Conservation (phyloP, 108 stramenopile species). For the Skeletonema grethae region DNA sequence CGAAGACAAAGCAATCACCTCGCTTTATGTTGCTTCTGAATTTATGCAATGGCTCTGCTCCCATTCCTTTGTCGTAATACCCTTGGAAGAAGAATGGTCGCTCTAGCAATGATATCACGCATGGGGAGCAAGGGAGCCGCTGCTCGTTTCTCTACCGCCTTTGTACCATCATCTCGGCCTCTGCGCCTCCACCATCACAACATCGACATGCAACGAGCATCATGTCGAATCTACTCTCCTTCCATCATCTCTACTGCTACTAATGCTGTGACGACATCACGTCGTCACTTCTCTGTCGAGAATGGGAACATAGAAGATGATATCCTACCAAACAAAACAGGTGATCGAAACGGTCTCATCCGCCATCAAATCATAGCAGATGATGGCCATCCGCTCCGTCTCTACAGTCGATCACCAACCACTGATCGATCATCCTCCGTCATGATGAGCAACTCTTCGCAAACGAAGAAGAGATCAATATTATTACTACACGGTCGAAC, state of each 20-base stretch:
- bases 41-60: background rate
- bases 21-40: too few relatives aligned
- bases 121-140: background rate
- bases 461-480: constrained; percentile 45
- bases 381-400: constrained; percentile 26
- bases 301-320: background rate
- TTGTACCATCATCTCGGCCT: background rate
- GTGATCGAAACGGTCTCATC: constrained; percentile 32
- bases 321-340: constrained; percentile 25
- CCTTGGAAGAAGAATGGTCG: background rate
- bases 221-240: background rate
- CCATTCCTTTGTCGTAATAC: background rate
- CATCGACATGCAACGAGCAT: background rate
- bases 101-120: background rate
- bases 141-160: background rate
- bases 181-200: background rate
- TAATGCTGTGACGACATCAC: background rate
- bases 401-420: constrained; percentile 34
- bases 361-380: constrained; percentile 31
- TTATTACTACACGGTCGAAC: constrained; percentile 86
- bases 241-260: background rate
- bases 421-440: background rate
- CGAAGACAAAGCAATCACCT: too few relatives aligned
- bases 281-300: background rate
- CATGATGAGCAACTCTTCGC: background rate